These are phyloP conservation scores for Serpula lacrymans DNA, from an alignment of 768 basidiomycete species.

Conservation along the genomic window DNA sequence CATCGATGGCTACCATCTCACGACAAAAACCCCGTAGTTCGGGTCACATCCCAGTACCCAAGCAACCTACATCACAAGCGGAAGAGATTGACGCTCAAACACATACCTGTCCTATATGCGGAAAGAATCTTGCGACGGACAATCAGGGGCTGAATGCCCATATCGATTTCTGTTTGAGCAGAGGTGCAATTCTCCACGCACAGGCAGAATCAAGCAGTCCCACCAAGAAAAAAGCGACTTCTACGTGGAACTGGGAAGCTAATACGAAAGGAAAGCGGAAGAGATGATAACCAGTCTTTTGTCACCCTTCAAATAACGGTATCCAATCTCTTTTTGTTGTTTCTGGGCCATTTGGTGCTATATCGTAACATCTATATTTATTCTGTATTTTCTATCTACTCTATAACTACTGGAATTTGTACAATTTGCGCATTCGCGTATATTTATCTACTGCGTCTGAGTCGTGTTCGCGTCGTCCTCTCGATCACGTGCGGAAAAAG, in stretches of 20 bases:
- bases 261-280: constrained; percentile 14
- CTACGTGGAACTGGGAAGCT: not conserved
- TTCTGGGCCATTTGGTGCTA: too few species aligned
- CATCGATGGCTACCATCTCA: constrained; percentile 2
- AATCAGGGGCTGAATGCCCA: constrained; percentile 84
- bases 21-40: constrained; percentile 1
- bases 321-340: too few species aligned
- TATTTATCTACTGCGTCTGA: too few species aligned
- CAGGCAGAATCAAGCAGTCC: constrained; percentile 35
- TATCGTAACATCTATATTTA: too few species aligned
- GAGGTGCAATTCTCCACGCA: constrained; percentile 70
- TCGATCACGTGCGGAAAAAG: too few species aligned
- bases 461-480: too few species aligned
- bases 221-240: constrained; percentile 8
- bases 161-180: constrained; percentile 85
- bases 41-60: not conserved
- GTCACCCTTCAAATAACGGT: too few species aligned
- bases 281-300: not conserved
- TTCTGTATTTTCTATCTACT: too few species aligned
- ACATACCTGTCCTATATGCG: constrained; percentile 74
- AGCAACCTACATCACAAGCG: constrained; percentile 11
- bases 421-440: too few species aligned
- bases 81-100: too few species aligned
- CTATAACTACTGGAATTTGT: too few species aligned
- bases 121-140: constrained; percentile 56